Base-by-base conservation (phyloP, 2,329 filamentous ascomycete species). In the Phyllosticta paracitricarpa region DNA sequence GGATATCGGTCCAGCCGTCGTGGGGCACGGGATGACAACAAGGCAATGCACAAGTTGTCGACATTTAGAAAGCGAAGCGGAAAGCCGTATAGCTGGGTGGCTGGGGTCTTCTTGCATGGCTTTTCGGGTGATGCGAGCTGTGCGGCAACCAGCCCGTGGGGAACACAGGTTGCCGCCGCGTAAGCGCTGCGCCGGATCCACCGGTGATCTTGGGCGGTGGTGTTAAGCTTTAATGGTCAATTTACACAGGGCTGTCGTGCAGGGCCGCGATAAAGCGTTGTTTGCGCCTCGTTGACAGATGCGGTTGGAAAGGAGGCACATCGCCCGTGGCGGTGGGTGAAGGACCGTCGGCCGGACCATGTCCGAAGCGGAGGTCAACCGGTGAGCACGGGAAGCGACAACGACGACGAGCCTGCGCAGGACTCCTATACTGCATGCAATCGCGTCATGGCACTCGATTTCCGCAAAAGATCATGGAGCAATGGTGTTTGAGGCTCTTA, bases 111-210 rank as follows among this genome's bases (percentile, higher is more conserved):
- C 40, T 48, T 48, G 40, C 17, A 17, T 48, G 40, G 40, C 40
- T 19, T n/a, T 4, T 48, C 40, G 17, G 40, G n/a, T 48, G 40
- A 48, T n/a, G 40, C 40, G 40, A 48, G 40, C 10, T 2, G 33
- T 40, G 33, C 33, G 33, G 5, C 10, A 40, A 9, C 33, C 33
- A 40, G 33, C 33, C 33, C 33, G 33, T 12, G 9, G 33, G 33
- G 33, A 40, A 40, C 33, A 17, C 14, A 40, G 33, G 2, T 40
- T 40, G 8, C 33, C 33, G 58, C 58, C 58, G 58, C 58, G 58
- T 59, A 59, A 59, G 52, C 58, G 51, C 58, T 33, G n/a, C 58
- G 58, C 58, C 58, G 52, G 40, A 48, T 48, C 17, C 17, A 48
- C 40, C 40, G 40, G 40, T n/a, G 40, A 48, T 48, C 40, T 48